Conservation (phyloP, 2,329 filamentous ascomycete genomes). For the Erysiphe pulchra region DNA sequence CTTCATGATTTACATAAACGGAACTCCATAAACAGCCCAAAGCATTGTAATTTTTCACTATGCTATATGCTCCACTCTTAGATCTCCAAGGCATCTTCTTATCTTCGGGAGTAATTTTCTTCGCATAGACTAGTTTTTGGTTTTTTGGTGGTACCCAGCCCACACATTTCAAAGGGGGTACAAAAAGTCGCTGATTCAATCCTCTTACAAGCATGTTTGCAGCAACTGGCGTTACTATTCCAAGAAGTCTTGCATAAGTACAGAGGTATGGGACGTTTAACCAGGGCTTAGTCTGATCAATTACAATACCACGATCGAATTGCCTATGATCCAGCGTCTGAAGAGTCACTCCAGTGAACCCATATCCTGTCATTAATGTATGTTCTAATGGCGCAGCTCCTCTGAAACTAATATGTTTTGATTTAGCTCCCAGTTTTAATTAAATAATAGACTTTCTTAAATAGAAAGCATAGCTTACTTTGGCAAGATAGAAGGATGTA, state of each 20-base stretch:
- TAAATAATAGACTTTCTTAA: background rate
- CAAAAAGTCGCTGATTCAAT: slow-evolving; percentile 35
- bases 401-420: slow-evolving; percentile 29
- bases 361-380: slow-evolving; percentile 38
- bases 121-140: slow-evolving; percentile 1
- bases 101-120: slow-evolving; percentile 1
- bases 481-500: slow-evolving; percentile 78
- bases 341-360: slow-evolving; percentile 48
- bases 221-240: slow-evolving; percentile 34
- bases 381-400: slow-evolving; percentile 74
- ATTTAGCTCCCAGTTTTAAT: background rate
- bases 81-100: background rate
- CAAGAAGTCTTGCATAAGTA: slow-evolving; percentile 23
- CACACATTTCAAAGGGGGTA: slow-evolving; percentile 27
- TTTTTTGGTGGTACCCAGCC: slow-evolving; percentile 6
- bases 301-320: slow-evolving; percentile 58
- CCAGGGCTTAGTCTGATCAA: slow-evolving; percentile 33
- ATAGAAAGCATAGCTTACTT: slow-evolving; percentile 25
- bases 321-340: slow-evolving; percentile 56
- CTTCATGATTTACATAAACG: background rate
- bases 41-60: background rate
- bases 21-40: slow-evolving; percentile 1
- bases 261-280: slow-evolving; percentile 21
- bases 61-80: background rate
- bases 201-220: slow-evolving; percentile 43